Evolutionary conservation across 768 basidiomycete genomes (phyloP).

Genomic region (Amanita thiersii): DNA sequence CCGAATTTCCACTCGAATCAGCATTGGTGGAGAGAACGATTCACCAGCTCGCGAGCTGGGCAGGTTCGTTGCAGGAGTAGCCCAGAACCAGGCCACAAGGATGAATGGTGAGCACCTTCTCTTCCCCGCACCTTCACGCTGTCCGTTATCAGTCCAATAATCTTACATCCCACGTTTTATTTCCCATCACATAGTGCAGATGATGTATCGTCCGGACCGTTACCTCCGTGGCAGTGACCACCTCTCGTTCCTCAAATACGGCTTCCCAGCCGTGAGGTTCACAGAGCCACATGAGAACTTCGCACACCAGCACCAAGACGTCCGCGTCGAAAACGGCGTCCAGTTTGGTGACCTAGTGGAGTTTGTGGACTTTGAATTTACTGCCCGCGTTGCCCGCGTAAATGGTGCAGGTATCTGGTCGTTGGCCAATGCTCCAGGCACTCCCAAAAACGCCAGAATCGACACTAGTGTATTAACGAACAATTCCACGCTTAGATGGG

Average conservation of each 20-base stretch:
- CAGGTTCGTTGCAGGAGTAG: conserved; percentile 43
- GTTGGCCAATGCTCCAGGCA: conserved; percentile 46
- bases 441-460: conserved; percentile 38
- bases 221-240: conserved; percentile 53
- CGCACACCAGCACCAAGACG: conserved; percentile 51
- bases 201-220: conserved; percentile 43
- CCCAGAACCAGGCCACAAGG: conserved; percentile 35
- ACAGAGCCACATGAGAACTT: conserved; percentile 51
- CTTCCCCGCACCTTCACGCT: not conserved
- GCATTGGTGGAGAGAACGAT: conserved; percentile 48
- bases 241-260: conserved; percentile 37
- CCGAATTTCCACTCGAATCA: conserved; percentile 23
- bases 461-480: conserved; percentile 42
- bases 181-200: conserved; percentile 32
- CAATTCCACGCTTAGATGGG: conserved; percentile 46
- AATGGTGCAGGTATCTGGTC: conserved; percentile 48
- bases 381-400: conserved; percentile 39
- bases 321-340: conserved; percentile 38
- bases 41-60: conserved; percentile 43
- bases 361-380: conserved; percentile 48
- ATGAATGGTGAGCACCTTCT: conserved; percentile 35
- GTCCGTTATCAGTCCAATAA: not conserved
- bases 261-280: conserved; percentile 47
- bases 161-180: too few species aligned
- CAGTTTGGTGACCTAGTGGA: conserved; percentile 49